Percentiles rank a stretch among this genome's conserved stretches.
Evolutionary conservation across 2,329 filamentous ascomycete species (phyloP).

Genomic region (Hymenoscyphus infarciens): DNA sequence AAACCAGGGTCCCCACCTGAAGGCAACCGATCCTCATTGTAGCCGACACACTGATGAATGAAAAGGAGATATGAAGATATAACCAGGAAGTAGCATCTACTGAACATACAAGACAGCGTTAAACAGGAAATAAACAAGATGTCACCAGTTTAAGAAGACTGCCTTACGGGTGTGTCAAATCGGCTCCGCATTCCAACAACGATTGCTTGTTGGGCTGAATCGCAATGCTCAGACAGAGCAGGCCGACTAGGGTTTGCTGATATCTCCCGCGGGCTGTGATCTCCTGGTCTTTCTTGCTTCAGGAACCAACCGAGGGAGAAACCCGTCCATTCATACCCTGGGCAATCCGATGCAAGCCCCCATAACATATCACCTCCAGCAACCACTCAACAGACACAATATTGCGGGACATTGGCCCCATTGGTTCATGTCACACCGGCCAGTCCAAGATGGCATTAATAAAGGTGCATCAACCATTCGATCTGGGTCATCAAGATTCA

Average conservation of each 20-base stretch:
- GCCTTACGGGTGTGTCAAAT: not conserved
- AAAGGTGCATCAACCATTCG: too few species aligned
- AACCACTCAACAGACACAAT: too few species aligned
- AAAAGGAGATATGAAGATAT: not conserved
- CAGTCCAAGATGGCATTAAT: too few species aligned
- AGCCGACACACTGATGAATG: not conserved
- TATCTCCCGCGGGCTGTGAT: too few species aligned
- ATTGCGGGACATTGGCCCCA: too few species aligned
- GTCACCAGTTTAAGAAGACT: not conserved
- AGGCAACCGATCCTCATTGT: constrained; percentile 65
- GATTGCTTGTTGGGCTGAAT: not conserved
- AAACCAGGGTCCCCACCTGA: constrained; percentile 40
- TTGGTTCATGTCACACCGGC: too few species aligned
- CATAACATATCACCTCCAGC: too few species aligned
- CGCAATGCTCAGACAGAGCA: not conserved
- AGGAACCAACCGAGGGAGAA: too few species aligned
- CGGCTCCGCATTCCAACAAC: not conserved
- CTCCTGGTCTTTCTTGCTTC: not conserved
- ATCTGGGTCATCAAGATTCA: too few species aligned
- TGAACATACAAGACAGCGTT: not conserved
- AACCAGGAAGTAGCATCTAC: not conserved
- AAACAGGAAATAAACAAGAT: not conserved
- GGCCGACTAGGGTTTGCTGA: not conserved
- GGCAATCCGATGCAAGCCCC: too few species aligned
- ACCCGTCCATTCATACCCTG: too few species aligned